phyloP scores from a whole-genome alignment of 1,139 yeast species.

The Hyphopichia wangnamkhiaoensis region DNA sequence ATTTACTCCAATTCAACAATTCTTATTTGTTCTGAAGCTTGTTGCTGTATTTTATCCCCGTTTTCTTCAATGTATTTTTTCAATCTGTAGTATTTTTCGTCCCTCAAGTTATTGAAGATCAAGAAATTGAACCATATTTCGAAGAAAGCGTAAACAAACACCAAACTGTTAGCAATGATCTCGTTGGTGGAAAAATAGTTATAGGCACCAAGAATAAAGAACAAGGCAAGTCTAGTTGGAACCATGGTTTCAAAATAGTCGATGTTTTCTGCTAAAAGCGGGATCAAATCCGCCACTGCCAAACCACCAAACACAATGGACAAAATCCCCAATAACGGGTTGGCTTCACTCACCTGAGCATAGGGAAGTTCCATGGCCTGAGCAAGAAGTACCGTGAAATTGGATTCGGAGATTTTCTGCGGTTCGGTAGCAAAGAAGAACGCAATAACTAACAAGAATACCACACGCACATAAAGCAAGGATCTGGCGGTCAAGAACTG shows the following conservation, averaged over 20 bases:
- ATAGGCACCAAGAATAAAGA: slow-evolving; percentile 53
- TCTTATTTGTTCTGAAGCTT: slow-evolving; percentile 29
- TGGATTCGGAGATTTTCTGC: slow-evolving; percentile 37
- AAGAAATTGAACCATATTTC: slow-evolving; percentile 75
- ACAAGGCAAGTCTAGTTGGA: slow-evolving; percentile 62
- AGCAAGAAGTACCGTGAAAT: slow-evolving; percentile 56
- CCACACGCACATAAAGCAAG: slow-evolving; percentile 50
- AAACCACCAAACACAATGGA: slow-evolving; percentile 44
- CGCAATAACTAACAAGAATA: slow-evolving; percentile 45
- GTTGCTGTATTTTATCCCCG: slow-evolving; percentile 30
- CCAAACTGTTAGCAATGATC: slow-evolving; percentile 58
- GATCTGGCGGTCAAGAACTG: slow-evolving; percentile 56
- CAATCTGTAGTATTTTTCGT: slow-evolving; percentile 53
- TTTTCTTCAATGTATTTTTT: slow-evolving; percentile 40
- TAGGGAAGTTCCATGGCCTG: slow-evolving; percentile 58
- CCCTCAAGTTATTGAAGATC: slow-evolving; percentile 62
- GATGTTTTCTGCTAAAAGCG: slow-evolving; percentile 55
- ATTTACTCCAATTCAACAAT: slow-evolving; percentile 25
- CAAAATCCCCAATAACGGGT: slow-evolving; percentile 55
- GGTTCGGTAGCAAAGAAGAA: slow-evolving; percentile 65
- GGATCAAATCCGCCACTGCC: slow-evolving; percentile 57
- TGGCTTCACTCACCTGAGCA: slow-evolving; percentile 40
- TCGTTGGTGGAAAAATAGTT: slow-evolving; percentile 42
- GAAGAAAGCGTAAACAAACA: slow-evolving; percentile 61
- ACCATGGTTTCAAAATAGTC: slow-evolving; percentile 66